Conservation (phyloP, 257 asterid species). For the Nicotiana obtusifolia region DNA sequence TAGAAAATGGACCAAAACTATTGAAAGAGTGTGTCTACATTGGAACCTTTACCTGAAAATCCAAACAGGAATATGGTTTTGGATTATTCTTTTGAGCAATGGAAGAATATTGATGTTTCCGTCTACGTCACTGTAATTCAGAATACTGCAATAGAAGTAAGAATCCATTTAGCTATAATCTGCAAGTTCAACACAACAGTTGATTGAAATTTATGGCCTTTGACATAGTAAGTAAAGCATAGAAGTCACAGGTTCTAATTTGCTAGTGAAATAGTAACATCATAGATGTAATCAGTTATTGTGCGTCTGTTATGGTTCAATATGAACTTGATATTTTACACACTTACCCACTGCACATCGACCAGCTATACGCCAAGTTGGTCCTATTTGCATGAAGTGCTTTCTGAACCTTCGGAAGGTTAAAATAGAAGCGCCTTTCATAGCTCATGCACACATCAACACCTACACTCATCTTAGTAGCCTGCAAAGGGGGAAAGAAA, state of each 20-base stretch:
- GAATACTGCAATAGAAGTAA: slow-evolving; percentile 25
- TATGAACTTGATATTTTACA: not conserved
- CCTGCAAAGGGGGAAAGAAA: slow-evolving; percentile 37
- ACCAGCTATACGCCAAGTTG: slow-evolving; percentile 66
- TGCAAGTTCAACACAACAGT: not conserved
- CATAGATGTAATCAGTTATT: not conserved
- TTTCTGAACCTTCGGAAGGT: slow-evolving; percentile 90
- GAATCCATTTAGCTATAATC: not conserved
- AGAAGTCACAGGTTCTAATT: not conserved
- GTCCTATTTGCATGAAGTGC: slow-evolving; percentile 96
- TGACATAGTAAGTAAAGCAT: not conserved
- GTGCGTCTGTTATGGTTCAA: not conserved
- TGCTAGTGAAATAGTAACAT: not conserved
- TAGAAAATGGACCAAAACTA: not conserved
- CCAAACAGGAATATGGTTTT: slow-evolving; percentile 59
- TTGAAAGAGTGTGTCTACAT: not conserved
- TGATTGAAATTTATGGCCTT: not conserved
- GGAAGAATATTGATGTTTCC: slow-evolving; percentile 73
- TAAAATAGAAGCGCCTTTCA: slow-evolving; percentile 78
- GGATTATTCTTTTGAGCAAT: slow-evolving; percentile 56
- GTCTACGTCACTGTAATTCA: slow-evolving; percentile 46
- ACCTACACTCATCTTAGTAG: slow-evolving; percentile 69
- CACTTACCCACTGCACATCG: slow-evolving; percentile 74
- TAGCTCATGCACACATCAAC: slow-evolving; percentile 89
- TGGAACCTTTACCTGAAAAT: slow-evolving; percentile 53